Evolutionary conservation across 2,329 filamentous ascomycete genomes (phyloP).

Genomic region (Amauroascus niger): DNA sequence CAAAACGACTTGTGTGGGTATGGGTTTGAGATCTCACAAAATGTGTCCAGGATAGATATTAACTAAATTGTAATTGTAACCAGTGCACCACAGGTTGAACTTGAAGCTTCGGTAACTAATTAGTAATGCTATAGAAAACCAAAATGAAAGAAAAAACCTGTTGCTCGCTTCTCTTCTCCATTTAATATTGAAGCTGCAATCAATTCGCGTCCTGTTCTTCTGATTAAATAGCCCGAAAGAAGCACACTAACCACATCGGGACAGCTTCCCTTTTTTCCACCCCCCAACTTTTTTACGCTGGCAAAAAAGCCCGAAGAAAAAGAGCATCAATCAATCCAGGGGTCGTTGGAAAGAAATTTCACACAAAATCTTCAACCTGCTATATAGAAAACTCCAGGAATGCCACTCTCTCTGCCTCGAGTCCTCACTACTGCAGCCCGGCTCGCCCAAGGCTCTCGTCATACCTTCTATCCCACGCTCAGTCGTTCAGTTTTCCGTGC

Average conservation of each 20-base stretch:
- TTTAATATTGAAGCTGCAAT: too few species aligned
- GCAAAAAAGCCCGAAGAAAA: neutral
- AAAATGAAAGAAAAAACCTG: too few species aligned
- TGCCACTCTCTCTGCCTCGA: constrained; percentile 7
- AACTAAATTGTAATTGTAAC: neutral
- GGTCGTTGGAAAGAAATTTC: too few species aligned
- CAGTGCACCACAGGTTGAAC: neutral
- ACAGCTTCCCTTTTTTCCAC: neutral
- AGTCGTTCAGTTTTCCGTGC: neutral
- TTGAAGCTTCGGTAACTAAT: too few species aligned
- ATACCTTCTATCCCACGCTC: neutral
- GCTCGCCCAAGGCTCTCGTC: constrained; percentile 4
- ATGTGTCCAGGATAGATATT: neutral
- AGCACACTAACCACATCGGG: neutral
- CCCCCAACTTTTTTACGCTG: too few species aligned
- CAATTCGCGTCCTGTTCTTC: too few species aligned
- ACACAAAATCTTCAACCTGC: too few species aligned
- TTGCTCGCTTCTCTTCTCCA: too few species aligned
- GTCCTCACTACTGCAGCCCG: constrained; percentile 4
- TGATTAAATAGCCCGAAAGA: too few species aligned
- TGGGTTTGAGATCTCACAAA: neutral
- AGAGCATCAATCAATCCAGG: neutral
- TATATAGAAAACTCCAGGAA: constrained; percentile 3
- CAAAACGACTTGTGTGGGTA: neutral
- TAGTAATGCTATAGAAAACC: too few species aligned